Conservation (phyloP, 164 flowering plant species). For the Malania oleifera region DNA sequence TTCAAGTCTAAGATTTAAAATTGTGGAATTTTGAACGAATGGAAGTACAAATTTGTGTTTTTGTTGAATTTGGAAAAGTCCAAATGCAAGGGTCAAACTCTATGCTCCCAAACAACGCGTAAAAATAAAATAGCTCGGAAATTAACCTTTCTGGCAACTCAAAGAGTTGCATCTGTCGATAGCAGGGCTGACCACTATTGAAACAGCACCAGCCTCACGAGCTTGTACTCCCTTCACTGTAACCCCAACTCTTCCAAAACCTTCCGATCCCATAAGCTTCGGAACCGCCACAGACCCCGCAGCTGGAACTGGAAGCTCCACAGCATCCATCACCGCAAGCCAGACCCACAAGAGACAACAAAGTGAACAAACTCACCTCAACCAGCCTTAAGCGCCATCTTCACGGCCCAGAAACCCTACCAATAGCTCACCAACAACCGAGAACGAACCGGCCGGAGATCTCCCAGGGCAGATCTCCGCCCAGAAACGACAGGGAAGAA, state of each 20-base stretch:
- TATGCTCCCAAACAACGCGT: not conserved
- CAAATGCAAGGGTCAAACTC: too few relatives aligned
- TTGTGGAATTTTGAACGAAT: too few relatives aligned
- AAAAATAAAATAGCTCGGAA: not conserved
- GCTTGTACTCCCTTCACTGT: conserved; percentile 17
- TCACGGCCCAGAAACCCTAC: too few relatives aligned
- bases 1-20: too few relatives aligned
- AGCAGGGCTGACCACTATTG: conserved; percentile 6
- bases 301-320: conserved; percentile 28
- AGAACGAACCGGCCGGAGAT: not conserved
- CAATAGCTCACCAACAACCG: not conserved
- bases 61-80: too few relatives aligned
- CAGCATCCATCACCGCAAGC: conserved; percentile 30
- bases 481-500: not conserved
- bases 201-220: conserved; percentile 20
- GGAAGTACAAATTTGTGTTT: too few relatives aligned
- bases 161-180: conserved; percentile 17
- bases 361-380: not conserved
- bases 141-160: conserved; percentile 20
- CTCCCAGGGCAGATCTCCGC: not conserved
- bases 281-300: conserved; percentile 18
- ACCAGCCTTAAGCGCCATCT: not conserved
- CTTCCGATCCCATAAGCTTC: conserved; percentile 41
- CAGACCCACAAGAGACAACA: not conserved
- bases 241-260: conserved; percentile 28